phyloP scores from a whole-genome alignment of 148 eudicot species.

The Nyssa sinensis region DNA sequence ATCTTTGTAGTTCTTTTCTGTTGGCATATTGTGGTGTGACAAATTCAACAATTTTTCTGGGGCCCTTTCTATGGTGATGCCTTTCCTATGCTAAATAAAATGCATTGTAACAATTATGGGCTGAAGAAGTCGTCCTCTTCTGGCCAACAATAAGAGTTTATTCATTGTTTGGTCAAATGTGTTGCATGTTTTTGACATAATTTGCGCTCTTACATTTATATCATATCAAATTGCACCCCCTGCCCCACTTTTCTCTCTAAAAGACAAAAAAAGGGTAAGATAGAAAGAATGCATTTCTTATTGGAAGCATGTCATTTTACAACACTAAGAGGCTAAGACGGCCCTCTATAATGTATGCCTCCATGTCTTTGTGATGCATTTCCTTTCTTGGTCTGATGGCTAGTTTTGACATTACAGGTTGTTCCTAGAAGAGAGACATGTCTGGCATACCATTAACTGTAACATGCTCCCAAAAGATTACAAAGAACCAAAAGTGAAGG shows the following conservation, averaged over 20 bases:
- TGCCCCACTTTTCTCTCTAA: not conserved
- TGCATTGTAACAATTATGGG: not conserved
- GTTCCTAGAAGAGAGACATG: slow-evolving; percentile 90
- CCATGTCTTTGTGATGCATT: not conserved
- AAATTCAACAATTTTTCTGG: not conserved
- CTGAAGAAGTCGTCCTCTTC: not conserved
- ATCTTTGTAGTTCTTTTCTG: too few species aligned
- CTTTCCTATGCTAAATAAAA: not conserved
- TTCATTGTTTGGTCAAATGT: not conserved
- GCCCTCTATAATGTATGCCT: not conserved
- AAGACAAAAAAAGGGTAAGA: too few species aligned
- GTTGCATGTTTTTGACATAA: not conserved
- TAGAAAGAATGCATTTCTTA: not conserved
- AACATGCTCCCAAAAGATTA: slow-evolving; percentile 58
- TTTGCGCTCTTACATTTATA: not conserved
- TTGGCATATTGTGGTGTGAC: not conserved
- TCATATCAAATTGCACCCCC: not conserved
- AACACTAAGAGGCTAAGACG: not conserved
- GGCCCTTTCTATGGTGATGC: not conserved
- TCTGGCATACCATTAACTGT: slow-evolving; percentile 78
- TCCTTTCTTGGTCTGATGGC: not conserved
- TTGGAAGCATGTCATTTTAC: not conserved
- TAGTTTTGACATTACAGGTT: slow-evolving; percentile 46
- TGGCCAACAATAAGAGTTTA: not conserved
- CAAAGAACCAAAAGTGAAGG: slow-evolving; percentile 41